Percentiles rank a stretch among this genome's conserved stretches.
phyloP scores from a whole-genome alignment of 2,329 filamentous ascomycete genomes.

The Microsporum audouinii region DNA sequence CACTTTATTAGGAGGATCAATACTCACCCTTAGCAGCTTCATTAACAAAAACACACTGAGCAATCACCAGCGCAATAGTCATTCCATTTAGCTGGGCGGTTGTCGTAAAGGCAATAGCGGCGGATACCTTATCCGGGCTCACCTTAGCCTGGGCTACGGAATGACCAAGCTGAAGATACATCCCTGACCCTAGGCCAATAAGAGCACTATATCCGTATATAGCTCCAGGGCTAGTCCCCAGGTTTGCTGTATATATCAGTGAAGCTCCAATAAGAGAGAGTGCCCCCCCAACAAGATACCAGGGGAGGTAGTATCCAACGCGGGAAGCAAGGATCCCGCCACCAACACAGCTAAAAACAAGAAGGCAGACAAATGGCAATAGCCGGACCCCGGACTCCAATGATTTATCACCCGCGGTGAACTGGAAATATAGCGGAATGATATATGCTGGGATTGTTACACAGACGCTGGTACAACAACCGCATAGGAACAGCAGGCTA shows the following conservation, averaged over 20 bases:
- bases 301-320: constrained; percentile 20
- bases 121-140: constrained; percentile 20
- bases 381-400: constrained; percentile 23
- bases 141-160: constrained; percentile 31
- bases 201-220: constrained; percentile 28
- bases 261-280: constrained; percentile 17
- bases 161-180: constrained; percentile 26
- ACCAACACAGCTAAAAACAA: constrained; percentile 16
- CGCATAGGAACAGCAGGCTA: constrained; percentile 15
- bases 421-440: constrained; percentile 46
- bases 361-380: constrained; percentile 22
- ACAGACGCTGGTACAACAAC: background rate
- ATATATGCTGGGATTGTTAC: constrained; percentile 34
- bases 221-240: constrained; percentile 9
- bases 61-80: background rate
- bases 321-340: constrained; percentile 16
- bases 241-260: constrained; percentile 13
- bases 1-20: background rate
- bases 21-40: background rate
- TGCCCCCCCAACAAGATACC: constrained; percentile 20
- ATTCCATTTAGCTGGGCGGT: background rate
- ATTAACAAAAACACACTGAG: background rate
- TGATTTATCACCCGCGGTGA: constrained; percentile 34
- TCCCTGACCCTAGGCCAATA: constrained; percentile 30
- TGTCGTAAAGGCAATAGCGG: constrained; percentile 28